Percentiles rank a stretch among this genome's conserved stretches.
These are phyloP conservation scores for Tolypocladium tropicale DNA, from an alignment of 2,329 filamentous ascomycete genomes.

Conservation along the genomic window DNA sequence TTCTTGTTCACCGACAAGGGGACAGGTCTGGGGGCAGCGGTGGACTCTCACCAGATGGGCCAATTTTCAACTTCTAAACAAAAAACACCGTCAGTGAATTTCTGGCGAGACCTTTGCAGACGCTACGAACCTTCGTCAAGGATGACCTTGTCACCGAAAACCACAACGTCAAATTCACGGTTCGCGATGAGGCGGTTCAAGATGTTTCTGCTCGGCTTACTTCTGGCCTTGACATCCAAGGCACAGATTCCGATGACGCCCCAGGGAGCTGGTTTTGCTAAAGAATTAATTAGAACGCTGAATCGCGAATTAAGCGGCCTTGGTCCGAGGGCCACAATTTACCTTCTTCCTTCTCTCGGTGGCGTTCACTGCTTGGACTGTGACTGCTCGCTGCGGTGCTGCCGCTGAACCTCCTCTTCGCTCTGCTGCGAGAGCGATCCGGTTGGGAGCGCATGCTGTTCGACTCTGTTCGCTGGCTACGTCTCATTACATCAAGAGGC, in stretches of 20 bases:
- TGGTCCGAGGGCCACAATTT: constrained; percentile 8
- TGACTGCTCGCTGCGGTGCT: constrained; percentile 76
- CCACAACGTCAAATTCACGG: constrained; percentile 88
- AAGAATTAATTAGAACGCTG: constrained; percentile 15
- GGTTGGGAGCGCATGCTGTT: constrained; percentile 33
- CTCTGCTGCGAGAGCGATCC: constrained; percentile 55
- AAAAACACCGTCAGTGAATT: not conserved
- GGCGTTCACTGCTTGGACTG: constrained; percentile 64
- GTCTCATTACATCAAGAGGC: constrained; percentile 35
- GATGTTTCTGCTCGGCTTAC: constrained; percentile 95
- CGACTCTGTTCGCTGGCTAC: constrained; percentile 26
- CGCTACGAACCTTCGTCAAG: constrained; percentile 62
- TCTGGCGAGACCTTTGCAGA: not conserved
- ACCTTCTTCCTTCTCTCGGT: constrained; percentile 49
- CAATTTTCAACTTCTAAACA: constrained; percentile 74
- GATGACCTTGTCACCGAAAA: constrained; percentile 98
- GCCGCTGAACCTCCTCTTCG: constrained; percentile 67
- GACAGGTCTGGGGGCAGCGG: not conserved
- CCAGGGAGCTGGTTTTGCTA: constrained; percentile 46
- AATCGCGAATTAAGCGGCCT: not conserved
- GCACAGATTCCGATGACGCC: constrained; percentile 87
- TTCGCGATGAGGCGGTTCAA: constrained; percentile 84
- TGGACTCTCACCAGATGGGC: constrained; percentile 63
- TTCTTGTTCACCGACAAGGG: constrained; percentile 21
- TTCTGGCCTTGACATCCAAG: constrained; percentile 87